A percentile compares a stretch with the other conserved stretches of the same genome.
phyloP scores from a whole-genome alignment of 108 stramenopile species.

The Fistulifera pelliculosa region DNA sequence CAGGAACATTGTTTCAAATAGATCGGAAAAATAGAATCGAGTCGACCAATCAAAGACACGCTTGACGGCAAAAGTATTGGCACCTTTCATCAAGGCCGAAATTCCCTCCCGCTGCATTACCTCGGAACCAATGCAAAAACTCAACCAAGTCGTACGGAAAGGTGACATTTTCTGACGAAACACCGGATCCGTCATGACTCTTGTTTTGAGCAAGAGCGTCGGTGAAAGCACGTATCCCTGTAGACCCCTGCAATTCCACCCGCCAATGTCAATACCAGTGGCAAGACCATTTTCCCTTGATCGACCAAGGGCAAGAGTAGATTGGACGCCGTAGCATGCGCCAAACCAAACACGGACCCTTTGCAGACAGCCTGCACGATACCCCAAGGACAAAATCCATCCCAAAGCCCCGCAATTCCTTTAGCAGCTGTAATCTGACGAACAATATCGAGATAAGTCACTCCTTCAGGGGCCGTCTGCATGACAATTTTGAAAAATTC shows the following conservation, averaged over 20 bases:
- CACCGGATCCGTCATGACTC: slow-evolving; percentile 58
- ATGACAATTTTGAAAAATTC: slow-evolving; percentile 54
- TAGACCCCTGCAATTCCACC: slow-evolving; percentile 48
- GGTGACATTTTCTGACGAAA: slow-evolving; percentile 40
- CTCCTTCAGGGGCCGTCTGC: slow-evolving; percentile 26
- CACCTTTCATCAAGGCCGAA: slow-evolving; percentile 46
- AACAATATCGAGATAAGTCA: slow-evolving; percentile 19
- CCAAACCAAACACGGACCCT: slow-evolving; percentile 45
- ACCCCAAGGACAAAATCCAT: slow-evolving; percentile 70
- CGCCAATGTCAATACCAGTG: slow-evolving; percentile 25
- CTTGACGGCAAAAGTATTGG: slow-evolving; percentile 42
- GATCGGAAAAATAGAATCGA: slow-evolving; percentile 40
- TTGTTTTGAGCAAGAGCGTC: slow-evolving; percentile 57
- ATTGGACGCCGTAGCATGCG: slow-evolving; percentile 20
- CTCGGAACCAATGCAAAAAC: slow-evolving; percentile 25
- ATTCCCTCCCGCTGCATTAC: slow-evolving; percentile 42
- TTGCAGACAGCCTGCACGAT: slow-evolving; percentile 41
- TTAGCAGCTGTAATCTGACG: slow-evolving; percentile 34
- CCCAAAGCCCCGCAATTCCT: slow-evolving; percentile 50
- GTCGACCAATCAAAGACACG: slow-evolving; percentile 59
- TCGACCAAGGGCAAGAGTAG: slow-evolving; percentile 19
- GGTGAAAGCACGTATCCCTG: slow-evolving; percentile 55
- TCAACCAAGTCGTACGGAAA: slow-evolving; percentile 16
- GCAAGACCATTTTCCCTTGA: slow-evolving; percentile 10
- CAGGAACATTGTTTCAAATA: slow-evolving; percentile 19